Base-by-base conservation (phyloP, 768 basidiomycete genomes). In the Pleurotus tuoliensis region DNA sequence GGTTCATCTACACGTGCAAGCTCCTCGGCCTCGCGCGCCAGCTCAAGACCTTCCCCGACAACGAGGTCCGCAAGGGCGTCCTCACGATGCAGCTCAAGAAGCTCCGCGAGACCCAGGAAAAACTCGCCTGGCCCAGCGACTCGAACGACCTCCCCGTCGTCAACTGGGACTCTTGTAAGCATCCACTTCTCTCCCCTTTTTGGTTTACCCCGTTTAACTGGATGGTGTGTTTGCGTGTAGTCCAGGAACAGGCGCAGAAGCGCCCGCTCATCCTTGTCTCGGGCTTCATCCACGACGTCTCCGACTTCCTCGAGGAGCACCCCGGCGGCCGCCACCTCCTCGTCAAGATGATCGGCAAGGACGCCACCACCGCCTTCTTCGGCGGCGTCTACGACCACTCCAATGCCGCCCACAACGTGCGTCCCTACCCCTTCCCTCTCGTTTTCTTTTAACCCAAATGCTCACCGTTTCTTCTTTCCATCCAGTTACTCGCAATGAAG, bases 61-160 rank as follows among this genome's bases (percentile, higher is more conserved):
- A 82, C 61, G 80, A 82, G 69, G 75, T 82, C 40, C 72, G 84
- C 81, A 97, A 96, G 74, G 94, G 94, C 39, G 87, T 94, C 66
- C 81, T 94, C 45, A 95, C 94, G 24, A 95, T 97, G 92, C 80
- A 94, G 67, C 79, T 97, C 49, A 94, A 94, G 77, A 86, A 86
- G 63, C 78, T 96, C 30, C 83, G 87, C 52, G 82, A 81, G 67
- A 85, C 86, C 7, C 88, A 91, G 65, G 90, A 94, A 37, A 74
- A 69, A 16, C 76, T 97, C 37, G 69, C 71, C 24, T 96, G 94
- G 93, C 93, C 94, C 1, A 82, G 78, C 12, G 84, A 89, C 53
- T 82, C 74, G 56, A 82, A 80, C 51, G 82, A 93, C 58, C 74
- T 97, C 22, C 89, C 89, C 2, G 79, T 96, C 53, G 82, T 95